Evolutionary conservation across 352 stramenopile genomes (phyloP), one percentile per base, ranked within the genome.

Genomic region (Phytophthora lateralis): DNA sequence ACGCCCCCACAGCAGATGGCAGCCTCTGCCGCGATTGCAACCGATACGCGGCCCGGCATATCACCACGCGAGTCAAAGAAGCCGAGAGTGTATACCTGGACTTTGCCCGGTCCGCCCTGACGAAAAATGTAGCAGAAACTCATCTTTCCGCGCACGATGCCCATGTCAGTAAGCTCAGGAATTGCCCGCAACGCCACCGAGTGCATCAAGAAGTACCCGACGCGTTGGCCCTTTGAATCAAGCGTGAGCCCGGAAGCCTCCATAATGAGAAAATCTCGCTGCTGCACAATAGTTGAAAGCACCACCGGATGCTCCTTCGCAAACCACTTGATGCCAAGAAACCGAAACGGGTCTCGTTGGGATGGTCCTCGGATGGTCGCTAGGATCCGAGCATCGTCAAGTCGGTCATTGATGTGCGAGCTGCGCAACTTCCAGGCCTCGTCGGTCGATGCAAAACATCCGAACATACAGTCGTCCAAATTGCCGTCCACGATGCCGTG

Each of bases 311-410:
- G 41, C 46, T 84, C 75, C 47, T 80, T 82, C 0, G 72, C 75
- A 57, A 85, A 81, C 79, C 79, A 89, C 49, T 86, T 89, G 54
- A 86, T 48, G 4, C 60, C 73, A 8, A 85, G 54, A 53, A 80
- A 89, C 14, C 63, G 69, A 58, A 73, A 82, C 24, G 76, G 79
- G 50, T 86, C 69, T 29, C 59, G 35, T 0, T 32, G 24, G 3
- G 59, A 75, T 12, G 79, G 72, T 2, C 57, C 38, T 35, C 71
- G 26, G 11, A 88, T 63, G 34, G 54, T 75, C 4, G 75, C 73
- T 26, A 86, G 47, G 15, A 89, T 66, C 1, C 70, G 63, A 6
- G 79, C 53, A 43, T 85, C 80, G 5, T 76, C 73, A 21, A 84
- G 66, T 34, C 73, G 68, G 42, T 88, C 73, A 26, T 82, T 75